phyloP scores from a whole-genome alignment of 2,329 filamentous ascomycete species.

The Lasiodiplodia theobromae region DNA sequence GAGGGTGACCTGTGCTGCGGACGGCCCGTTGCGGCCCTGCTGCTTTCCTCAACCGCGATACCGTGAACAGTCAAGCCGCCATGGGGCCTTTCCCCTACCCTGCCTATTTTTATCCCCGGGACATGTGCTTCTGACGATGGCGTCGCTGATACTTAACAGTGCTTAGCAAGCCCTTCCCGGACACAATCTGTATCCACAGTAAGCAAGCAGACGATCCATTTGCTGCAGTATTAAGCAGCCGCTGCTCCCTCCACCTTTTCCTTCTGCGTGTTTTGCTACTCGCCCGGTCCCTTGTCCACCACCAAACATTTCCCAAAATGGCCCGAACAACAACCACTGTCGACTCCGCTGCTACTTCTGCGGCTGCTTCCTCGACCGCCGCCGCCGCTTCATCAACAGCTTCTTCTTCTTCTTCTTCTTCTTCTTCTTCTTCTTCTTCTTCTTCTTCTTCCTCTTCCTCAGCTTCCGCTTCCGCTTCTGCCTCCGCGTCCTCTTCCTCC shows the following conservation, averaged over 20 bases:
- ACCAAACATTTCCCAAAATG: slow-evolving; percentile 10
- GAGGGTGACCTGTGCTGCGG: slow-evolving; percentile 20
- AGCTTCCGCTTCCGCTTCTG: neutral
- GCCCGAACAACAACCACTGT: neutral
- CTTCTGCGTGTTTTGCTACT: neutral
- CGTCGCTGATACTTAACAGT: neutral
- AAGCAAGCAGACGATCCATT: neutral
- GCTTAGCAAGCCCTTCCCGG: slow-evolving; percentile 4
- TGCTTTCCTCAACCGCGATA: slow-evolving; percentile 1
- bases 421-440: neutral
- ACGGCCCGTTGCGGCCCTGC: slow-evolving; percentile 25
- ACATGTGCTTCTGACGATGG: neutral
- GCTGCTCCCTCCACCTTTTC: neutral
- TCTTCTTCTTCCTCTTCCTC: neutral
- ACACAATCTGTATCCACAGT: slow-evolving; percentile 1
- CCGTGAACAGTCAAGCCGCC: neutral
- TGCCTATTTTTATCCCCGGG: slow-evolving; percentile 14
- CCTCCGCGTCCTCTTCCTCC: neutral
- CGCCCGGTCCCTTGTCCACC: neutral
- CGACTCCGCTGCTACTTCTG: neutral
- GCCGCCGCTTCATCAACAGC: neutral
- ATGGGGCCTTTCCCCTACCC: neutral
- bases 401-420: neutral
- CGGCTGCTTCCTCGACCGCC: neutral
- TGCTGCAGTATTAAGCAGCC: slow-evolving; percentile 11